Evolutionary conservation across 768 basidiomycete genomes (phyloP).

Genomic region (Mycena crocata): DNA sequence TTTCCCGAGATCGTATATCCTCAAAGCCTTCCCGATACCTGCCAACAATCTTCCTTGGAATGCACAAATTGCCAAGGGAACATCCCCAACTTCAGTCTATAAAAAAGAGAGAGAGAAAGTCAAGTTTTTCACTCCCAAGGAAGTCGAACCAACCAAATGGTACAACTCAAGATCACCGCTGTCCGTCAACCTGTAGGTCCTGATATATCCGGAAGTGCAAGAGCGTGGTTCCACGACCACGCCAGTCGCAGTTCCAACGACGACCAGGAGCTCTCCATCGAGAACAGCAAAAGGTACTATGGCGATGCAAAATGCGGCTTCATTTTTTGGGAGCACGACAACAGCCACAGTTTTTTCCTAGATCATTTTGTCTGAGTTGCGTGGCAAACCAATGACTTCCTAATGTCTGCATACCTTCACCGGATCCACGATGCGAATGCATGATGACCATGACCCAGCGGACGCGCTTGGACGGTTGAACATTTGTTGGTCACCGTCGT

Average conservation of each 20-base stretch:
- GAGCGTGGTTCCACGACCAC: conserved; percentile 86
- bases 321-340: conserved; percentile 88
- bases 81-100: conserved; percentile 73
- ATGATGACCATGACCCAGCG: conserved; percentile 95
- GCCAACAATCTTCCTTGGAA: conserved; percentile 94
- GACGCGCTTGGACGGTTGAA: conserved; percentile 88
- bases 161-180: conserved; percentile 87
- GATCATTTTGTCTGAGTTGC: neutral
- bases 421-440: conserved; percentile 92
- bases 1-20: conserved; percentile 96
- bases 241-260: conserved; percentile 94
- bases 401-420: conserved; percentile 62
- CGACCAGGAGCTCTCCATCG: conserved; percentile 85
- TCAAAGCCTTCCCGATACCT: conserved; percentile 91
- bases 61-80: conserved; percentile 86
- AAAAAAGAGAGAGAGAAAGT: neutral
- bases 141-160: conserved; percentile 72
- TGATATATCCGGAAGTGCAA: conserved; percentile 89
- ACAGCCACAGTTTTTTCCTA: neutral
- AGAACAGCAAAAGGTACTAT: conserved; percentile 86
- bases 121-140: neutral
- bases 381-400: too few species aligned
- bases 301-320: conserved; percentile 93
- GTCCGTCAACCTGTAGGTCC: conserved; percentile 85
- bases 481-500: conserved; percentile 63